Conservation (phyloP, 2,329 filamentous ascomycete genomes). For the Colletotrichum liriopes region DNA sequence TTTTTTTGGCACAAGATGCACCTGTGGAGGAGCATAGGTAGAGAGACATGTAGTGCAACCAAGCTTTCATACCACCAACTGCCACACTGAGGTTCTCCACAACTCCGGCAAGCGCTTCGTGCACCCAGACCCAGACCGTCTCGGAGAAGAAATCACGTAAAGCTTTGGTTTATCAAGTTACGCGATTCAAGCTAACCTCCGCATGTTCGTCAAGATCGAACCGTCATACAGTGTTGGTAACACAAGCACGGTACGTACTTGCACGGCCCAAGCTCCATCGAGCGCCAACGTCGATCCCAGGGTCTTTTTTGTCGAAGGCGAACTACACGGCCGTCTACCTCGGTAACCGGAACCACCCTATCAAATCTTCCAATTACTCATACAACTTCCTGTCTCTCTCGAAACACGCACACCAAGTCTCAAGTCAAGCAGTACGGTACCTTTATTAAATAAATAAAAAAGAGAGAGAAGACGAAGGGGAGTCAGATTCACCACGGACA, state of each 20-base stretch:
- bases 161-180: constrained; percentile 3
- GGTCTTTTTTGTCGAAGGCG: neutral
- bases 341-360: constrained; percentile 4
- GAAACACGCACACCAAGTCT: neutral
- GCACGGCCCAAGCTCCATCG: neutral
- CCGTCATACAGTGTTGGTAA: neutral
- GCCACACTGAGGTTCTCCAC: neutral
- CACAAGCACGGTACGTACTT: neutral
- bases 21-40: neutral
- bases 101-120: neutral
- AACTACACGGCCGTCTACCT: constrained; percentile 6
- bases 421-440: neutral
- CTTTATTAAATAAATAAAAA: too few relatives aligned
- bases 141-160: neutral
- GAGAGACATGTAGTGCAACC: neutral
- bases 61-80: neutral
- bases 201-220: constrained; percentile 6
- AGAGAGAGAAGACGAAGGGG: neutral
- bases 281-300: neutral
- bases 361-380: constrained; percentile 4
- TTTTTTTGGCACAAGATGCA: too few relatives aligned
- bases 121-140: neutral
- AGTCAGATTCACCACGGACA: neutral
- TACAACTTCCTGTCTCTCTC: neutral
- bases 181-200: constrained; percentile 8